These are phyloP conservation scores for Sphagnum tenellum DNA, from an alignment of 225 moss, liverwort and hornwort genomes.

Conservation along the genomic window DNA sequence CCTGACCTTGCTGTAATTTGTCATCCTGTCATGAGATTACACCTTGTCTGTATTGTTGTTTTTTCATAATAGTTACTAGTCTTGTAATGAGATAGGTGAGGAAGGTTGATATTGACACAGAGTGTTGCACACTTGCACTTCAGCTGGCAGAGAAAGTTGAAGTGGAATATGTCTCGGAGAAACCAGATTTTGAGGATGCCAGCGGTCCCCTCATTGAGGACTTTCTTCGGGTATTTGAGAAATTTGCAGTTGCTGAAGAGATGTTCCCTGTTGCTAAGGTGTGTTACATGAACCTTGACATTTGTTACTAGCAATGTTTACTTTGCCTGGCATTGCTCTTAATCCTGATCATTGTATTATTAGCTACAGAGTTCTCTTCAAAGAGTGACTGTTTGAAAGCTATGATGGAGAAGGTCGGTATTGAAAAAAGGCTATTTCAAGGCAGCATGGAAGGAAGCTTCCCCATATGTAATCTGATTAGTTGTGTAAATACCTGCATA, in stretches of 20 bases:
- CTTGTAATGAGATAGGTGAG: too few relatives aligned
- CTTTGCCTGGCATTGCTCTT: neutral
- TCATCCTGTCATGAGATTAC: neutral
- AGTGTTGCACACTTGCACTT: constrained; percentile 1
- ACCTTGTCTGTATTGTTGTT: neutral
- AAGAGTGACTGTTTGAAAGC: too few relatives aligned
- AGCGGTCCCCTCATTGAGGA: constrained; percentile 79
- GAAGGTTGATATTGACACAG: neutral
- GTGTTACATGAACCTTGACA: neutral
- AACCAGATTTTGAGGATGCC: constrained; percentile 73
- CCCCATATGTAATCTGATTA: neutral
- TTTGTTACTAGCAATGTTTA: neutral
- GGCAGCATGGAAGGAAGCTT: too few relatives aligned
- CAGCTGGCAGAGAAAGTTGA: constrained; percentile 73
- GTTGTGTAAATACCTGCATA: constrained; percentile 5
- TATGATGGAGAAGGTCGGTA: too few relatives aligned
- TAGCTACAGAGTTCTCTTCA: too few relatives aligned
- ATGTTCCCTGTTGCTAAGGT: constrained; percentile 73
- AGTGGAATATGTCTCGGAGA: constrained; percentile 89
- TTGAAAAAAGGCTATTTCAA: too few relatives aligned
- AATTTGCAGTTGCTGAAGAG: constrained; percentile 70
- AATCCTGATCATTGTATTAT: too few relatives aligned
- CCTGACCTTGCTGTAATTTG: neutral
- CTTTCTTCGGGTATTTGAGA: constrained; percentile 84
- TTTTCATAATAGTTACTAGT: neutral